These are phyloP conservation scores for Pichia heedii DNA, from an alignment of 805 yeast species.

Conservation along the genomic window DNA sequence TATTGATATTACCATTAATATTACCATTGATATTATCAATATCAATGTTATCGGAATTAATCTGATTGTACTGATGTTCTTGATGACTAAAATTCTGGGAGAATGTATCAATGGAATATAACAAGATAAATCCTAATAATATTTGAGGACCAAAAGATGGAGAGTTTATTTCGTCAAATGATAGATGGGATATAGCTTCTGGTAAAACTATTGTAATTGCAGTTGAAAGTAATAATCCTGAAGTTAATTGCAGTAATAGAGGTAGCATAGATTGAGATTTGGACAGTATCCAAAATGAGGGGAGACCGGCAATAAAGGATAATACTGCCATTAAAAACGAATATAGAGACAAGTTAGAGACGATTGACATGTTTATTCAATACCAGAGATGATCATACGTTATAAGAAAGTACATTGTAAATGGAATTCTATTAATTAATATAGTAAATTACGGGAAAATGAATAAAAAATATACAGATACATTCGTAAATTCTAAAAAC, in stretches of 20 bases:
- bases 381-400: no score
- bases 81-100: not conserved
- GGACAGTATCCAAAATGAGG: conserved; percentile 5
- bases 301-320: conserved; percentile 9
- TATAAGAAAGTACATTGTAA: no score
- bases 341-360: not conserved
- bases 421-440: no score
- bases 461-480: no score
- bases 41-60: no score
- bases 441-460: no score
- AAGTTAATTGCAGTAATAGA: conserved; percentile 5
- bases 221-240: conserved; percentile 11
- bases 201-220: conserved; percentile 9
- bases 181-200: conserved; percentile 7
- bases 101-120: conserved; percentile 5
- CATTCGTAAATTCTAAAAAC: no score
- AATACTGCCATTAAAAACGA: conserved; percentile 5
- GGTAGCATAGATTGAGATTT: conserved; percentile 1
- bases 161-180: not conserved
- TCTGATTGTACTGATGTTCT: no score
- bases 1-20: not conserved
- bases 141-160: conserved; percentile 5
- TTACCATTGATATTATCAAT: no score
- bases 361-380: not conserved
- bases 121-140: conserved; percentile 9